Conservation (phyloP, 306 rosid genomes). For the Ceratonia siliqua region DNA sequence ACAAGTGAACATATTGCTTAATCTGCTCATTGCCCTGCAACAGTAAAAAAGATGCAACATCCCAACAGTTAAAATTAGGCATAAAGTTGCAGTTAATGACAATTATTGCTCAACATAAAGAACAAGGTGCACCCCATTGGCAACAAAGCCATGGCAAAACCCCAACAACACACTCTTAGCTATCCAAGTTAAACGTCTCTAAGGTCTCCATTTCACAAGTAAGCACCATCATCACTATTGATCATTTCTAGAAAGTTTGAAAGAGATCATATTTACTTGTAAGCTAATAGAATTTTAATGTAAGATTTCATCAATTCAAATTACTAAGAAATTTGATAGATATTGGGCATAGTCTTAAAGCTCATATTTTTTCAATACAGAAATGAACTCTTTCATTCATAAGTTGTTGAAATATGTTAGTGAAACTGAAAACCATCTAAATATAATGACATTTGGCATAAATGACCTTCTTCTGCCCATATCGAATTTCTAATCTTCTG, state of each 20-base stretch:
- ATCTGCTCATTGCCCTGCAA: constrained; percentile 80
- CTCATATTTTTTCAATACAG: not conserved
- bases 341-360: not conserved
- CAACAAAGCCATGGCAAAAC: not conserved
- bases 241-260: constrained; percentile 14
- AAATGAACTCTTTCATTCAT: not conserved
- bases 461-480: constrained; percentile 89
- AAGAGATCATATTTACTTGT: not conserved
- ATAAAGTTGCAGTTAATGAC: not conserved
- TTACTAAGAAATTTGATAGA: not conserved
- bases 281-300: not conserved
- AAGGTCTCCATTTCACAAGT: not conserved
- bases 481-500: constrained; percentile 86
- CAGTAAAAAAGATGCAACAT: constrained; percentile 19
- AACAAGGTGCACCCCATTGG: not conserved
- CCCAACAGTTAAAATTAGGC: constrained; percentile 9
- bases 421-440: not conserved
- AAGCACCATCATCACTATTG: not conserved
- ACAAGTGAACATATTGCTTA: constrained; percentile 80
- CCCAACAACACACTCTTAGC: not conserved
- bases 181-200: constrained; percentile 2
- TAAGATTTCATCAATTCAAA: not conserved
- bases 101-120: not conserved
- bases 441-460: constrained; percentile 9
- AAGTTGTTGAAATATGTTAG: not conserved